Evolutionary conservation across 1,284 basidiomycete species (phyloP).

Genomic region (Naganishia cerealis): DNA sequence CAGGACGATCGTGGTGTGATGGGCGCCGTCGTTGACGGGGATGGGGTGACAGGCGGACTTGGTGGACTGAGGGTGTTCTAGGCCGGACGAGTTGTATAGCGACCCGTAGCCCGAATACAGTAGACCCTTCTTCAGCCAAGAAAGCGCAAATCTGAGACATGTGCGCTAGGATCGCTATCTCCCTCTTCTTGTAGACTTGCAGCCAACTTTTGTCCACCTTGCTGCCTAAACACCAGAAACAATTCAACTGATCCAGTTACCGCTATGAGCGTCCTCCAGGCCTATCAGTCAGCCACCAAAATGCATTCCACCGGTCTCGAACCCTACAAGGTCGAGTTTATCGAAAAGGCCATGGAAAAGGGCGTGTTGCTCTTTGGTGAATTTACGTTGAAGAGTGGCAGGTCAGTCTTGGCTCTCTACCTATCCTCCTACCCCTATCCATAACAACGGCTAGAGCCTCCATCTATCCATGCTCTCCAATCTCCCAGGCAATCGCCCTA

Average conservation of each 20-base stretch:
- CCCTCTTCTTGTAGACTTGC: too few relatives aligned
- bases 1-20: constrained; percentile 29
- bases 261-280: constrained; percentile 12
- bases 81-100: neutral
- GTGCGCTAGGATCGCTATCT: too few relatives aligned
- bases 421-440: neutral
- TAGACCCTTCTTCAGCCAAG: too few relatives aligned
- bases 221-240: too few relatives aligned
- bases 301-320: constrained; percentile 36
- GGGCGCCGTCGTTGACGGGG: constrained; percentile 17
- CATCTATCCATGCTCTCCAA: neutral
- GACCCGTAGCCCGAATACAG: too few relatives aligned
- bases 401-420: constrained; percentile 59
- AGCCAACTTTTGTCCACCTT: too few relatives aligned
- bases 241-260: neutral
- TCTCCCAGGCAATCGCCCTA: constrained; percentile 78
- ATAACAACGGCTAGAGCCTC: neutral
- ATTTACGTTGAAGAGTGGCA: constrained; percentile 90
- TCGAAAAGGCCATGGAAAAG: constrained; percentile 52
- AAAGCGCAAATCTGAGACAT: too few relatives aligned
- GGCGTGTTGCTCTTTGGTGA: constrained; percentile 76
- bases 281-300: constrained; percentile 5
- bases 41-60: neutral
- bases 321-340: constrained; percentile 51
- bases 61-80: constrained; percentile 30